Conservation (phyloP, 305 asterid genomes). For the Vinca major region DNA sequence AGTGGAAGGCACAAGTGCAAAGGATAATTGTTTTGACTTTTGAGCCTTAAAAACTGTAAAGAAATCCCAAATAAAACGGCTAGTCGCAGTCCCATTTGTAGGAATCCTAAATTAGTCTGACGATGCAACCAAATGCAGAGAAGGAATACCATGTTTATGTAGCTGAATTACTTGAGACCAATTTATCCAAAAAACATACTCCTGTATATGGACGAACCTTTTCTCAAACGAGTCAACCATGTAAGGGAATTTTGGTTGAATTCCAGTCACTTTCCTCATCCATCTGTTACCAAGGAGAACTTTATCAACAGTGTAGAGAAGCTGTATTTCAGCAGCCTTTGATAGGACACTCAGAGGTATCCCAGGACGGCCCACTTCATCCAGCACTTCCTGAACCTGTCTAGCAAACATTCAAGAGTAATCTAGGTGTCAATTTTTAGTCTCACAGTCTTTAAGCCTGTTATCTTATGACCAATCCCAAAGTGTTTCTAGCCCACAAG, state of each 20-base stretch:
- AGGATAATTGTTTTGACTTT: not conserved
- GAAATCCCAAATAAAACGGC: not conserved
- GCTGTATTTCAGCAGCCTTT: conserved; percentile 87
- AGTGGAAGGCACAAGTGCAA: not conserved
- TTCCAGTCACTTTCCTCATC: conserved; percentile 79
- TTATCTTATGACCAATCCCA: not conserved
- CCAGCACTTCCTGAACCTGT: conserved; percentile 76
- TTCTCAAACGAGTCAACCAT: conserved; percentile 88
- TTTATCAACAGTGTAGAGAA: conserved; percentile 61
- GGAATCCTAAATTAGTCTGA: not conserved
- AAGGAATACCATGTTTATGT: not conserved
- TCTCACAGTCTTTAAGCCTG: not conserved
- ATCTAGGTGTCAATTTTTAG: not conserved
- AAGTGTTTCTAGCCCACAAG: not conserved
- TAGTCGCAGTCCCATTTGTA: not conserved
- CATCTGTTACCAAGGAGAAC: conserved; percentile 85
- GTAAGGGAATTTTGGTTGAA: conserved; percentile 88
- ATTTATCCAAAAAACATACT: not conserved
- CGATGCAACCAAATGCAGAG: not conserved
- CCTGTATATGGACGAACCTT: conserved; percentile 30
- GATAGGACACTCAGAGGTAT: conserved; percentile 69
- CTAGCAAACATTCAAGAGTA: conserved; percentile 6
- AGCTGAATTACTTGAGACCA: not conserved
- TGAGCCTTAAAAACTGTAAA: not conserved
- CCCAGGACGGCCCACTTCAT: conserved; percentile 68